Percentiles rank a stretch among this genome's conserved stretches.
phyloP scores from a whole-genome alignment of 2,329 filamentous ascomycete species.

The Lasiodiplodia sp. region DNA sequence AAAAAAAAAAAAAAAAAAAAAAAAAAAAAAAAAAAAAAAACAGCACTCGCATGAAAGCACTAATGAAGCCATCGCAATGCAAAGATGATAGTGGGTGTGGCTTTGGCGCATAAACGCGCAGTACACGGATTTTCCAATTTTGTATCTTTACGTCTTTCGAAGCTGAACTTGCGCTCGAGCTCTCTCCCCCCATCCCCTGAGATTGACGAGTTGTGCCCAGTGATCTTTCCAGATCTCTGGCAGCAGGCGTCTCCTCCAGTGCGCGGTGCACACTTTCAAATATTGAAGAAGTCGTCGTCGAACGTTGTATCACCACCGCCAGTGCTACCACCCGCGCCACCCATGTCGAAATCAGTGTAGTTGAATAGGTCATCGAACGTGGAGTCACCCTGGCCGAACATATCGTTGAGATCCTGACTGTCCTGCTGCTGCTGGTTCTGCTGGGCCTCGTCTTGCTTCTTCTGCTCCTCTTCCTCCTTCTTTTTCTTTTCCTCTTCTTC shows the following conservation, averaged over 20 bases:
- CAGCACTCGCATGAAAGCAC: not conserved
- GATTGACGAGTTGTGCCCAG: too few species aligned
- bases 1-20: not conserved
- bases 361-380: conserved; percentile 48
- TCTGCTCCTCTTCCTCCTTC: conserved; percentile 12
- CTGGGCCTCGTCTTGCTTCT: conserved; percentile 16
- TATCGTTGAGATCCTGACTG: conserved; percentile 29
- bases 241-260: too few species aligned
- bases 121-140: not conserved
- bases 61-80: not conserved
- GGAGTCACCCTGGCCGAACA: conserved; percentile 25
- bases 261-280: conserved; percentile 3
- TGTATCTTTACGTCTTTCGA: too few species aligned
- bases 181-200: too few species aligned
- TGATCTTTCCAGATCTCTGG: too few species aligned
- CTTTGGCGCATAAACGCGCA: conserved; percentile 9
- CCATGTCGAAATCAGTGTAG: conserved; percentile 34
- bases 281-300: conserved; percentile 36
- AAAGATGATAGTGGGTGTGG: conserved; percentile 3
- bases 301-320: conserved; percentile 32
- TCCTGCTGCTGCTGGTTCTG: conserved; percentile 25
- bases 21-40: not conserved
- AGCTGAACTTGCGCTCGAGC: too few species aligned
- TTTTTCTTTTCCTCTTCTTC: conserved; percentile 2
- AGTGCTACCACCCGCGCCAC: conserved; percentile 13